phyloP scores from a whole-genome alignment of 2,329 filamentous ascomycete species.

The Plenodomus lindquistii region DNA sequence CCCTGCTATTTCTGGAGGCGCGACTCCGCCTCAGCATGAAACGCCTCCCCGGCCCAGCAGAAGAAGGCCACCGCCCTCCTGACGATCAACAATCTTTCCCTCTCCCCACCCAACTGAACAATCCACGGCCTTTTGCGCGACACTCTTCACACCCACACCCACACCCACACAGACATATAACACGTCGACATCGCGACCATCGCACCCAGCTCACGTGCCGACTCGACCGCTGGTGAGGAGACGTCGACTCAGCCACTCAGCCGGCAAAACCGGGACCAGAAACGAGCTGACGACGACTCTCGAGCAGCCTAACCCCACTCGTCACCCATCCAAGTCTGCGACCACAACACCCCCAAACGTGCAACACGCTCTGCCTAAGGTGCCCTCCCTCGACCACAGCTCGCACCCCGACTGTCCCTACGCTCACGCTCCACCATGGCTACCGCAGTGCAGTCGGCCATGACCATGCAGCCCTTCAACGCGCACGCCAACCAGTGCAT shows the following conservation, averaged over 20 bases:
- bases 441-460: conserved; percentile 41
- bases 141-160: background rate
- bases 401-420: conserved; percentile 12
- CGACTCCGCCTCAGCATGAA: conserved; percentile 21
- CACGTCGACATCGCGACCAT: background rate
- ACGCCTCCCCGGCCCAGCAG: conserved; percentile 31
- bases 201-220: too few relatives aligned
- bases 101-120: conserved; percentile 2
- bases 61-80: conserved; percentile 16
- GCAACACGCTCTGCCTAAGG: conserved; percentile 32
- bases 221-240: background rate
- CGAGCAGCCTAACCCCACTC: conserved; percentile 36
- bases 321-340: conserved; percentile 20
- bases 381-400: conserved; percentile 9
- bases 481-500: conserved; percentile 40
- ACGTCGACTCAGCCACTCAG: conserved; percentile 32
- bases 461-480: conserved; percentile 44
- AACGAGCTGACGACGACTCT: conserved; percentile 44
- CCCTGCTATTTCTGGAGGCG: conserved; percentile 17
- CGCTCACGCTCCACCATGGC: conserved; percentile 32
- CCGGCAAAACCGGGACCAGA: conserved; percentile 36
- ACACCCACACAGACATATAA: background rate
- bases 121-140: background rate
- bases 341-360: conserved; percentile 26
- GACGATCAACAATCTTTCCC: conserved; percentile 2